Base-by-base conservation (phyloP, 2,329 filamentous ascomycete species). In the Epichloe sp. region DNA sequence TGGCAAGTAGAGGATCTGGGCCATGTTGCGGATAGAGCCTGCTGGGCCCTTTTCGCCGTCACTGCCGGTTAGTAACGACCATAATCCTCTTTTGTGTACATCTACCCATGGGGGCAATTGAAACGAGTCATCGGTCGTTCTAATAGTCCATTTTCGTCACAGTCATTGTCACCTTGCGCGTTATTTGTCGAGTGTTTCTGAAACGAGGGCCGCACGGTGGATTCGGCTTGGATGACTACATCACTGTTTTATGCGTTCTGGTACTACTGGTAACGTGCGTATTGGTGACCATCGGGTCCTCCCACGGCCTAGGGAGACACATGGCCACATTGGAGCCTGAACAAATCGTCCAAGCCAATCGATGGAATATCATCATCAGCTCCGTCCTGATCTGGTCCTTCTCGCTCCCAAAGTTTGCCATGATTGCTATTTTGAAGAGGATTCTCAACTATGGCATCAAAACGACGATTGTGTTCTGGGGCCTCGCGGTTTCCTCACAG, bases 331-430 rank as follows among this genome's bases (percentile, higher is more conserved):
- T 57, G n/a, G 47, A 49, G 2, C 48, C 53, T 1, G 45, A 50
- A 2, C 38, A 55, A 6, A 44, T 56, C 8, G 47, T 51, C 26
- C 14, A 55, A 8, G 57, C 59, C 11, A 42, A 59, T 5, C 59
- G 56, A 41, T 62, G 58, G 57, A 62, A 61, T 41, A 53, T 54
- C 40, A 59, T 61, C 23, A 59, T 58, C 47, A 60, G 56, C 52
- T 55, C 56, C 8, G 54, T 62, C 15, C 48, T 62, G 10, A 58
- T 62, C 21, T 61, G 58, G 58, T 57, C 58, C 3, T 61, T 62
- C 43, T 61, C 59, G 4, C 51, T 62, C 1, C 59, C 59, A 8
- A 62, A 62, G 6, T 62, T 62, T 44, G 59, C 59, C 47, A 57
- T 62, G 26, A 55, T 62, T 35, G 59, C 59, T 10, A 60, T 57